These are phyloP conservation scores for Sporothrix humicola DNA, from an alignment of 2,329 filamentous ascomycete genomes.

Conservation along the genomic window DNA sequence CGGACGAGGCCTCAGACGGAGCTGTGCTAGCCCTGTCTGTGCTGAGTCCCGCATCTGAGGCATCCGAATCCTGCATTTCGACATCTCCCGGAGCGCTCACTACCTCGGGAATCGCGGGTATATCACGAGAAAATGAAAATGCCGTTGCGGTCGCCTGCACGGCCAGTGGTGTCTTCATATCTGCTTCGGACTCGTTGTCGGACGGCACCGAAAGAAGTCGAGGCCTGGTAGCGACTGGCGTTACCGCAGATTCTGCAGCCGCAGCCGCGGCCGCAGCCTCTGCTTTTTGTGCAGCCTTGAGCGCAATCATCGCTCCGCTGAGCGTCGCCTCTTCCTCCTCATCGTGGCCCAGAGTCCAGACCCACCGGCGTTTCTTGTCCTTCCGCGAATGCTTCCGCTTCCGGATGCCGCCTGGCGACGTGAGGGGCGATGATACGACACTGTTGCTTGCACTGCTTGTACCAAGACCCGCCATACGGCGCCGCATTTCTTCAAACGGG, in stretches of 20 bases:
- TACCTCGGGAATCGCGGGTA: not conserved
- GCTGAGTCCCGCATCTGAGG: not conserved
- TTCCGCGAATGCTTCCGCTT: constrained; percentile 62
- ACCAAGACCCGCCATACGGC: constrained; percentile 59
- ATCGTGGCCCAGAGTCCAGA: constrained; percentile 68
- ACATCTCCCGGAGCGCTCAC: constrained; percentile 18
- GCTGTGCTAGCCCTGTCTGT: not conserved
- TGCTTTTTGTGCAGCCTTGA: constrained; percentile 39
- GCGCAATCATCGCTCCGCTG: constrained; percentile 41
- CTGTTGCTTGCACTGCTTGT: constrained; percentile 50
- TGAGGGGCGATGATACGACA: constrained; percentile 33
- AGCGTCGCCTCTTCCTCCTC: constrained; percentile 53
- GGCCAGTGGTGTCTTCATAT: constrained; percentile 24
- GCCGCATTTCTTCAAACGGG: constrained; percentile 67
- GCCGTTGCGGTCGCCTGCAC: not conserved
- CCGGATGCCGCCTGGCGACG: constrained; percentile 50
- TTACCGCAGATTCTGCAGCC: not conserved
- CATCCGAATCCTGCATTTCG: constrained; percentile 26
- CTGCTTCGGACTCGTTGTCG: not conserved
- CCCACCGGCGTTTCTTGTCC: constrained; percentile 69
- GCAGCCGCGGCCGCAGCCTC: constrained; percentile 26
- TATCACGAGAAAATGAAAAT: not conserved
- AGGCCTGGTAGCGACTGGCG: not conserved
- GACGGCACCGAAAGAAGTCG: not conserved
- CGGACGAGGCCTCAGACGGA: not conserved